Evolutionary conservation across 345 rosid genomes (phyloP), one percentile per base, ranked within the genome.

Genomic region (Luvunga scandens): DNA sequence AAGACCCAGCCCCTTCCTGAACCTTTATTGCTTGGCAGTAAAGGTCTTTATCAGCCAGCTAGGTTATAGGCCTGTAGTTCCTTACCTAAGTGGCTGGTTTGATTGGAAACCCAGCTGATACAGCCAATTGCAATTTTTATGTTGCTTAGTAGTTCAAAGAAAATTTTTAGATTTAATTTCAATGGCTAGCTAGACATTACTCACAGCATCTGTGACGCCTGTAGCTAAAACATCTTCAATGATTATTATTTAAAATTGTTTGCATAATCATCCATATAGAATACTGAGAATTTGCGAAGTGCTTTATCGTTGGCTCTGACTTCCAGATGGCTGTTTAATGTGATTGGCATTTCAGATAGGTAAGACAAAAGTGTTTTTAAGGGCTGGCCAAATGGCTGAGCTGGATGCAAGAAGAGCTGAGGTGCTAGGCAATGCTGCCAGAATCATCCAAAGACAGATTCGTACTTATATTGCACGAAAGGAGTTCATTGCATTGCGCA

Each of bases 341-440:
- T 78, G 64, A 79, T 73, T 83, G 79, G 31, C 56, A 78, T 71
- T 78, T 87, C 91, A 96, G 99, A 81, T 96, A 82, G 99, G 99
- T 66, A 96, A 94, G 89, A 83, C 87, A 48, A 94, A 96, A 83
- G 92, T 96, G 68, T 96, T 96, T 88, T 91, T 96, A 27, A 91
- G 99, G 87, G 99, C 99, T 76, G 99, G 99, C 77, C 99, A 96
- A 87, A 96, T 96, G 99, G 99, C 99, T 76, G 97, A 94, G 83
- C 84, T 96, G 84, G 99, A 96, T 86, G 89, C 99, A 72, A 91
- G 99, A 87, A 91, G 99, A 86, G 93, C 99, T 71, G 97, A 90
- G 90, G 95, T 96, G 69, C 98, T 96, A 67, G 98, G 99, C 77
- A 90, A 90, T 91, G 99, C 99, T 10, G 99, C 99, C 73, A 91